phyloP scores from a whole-genome alignment of 139 green algal species.

The Eudorina sp. region DNA sequence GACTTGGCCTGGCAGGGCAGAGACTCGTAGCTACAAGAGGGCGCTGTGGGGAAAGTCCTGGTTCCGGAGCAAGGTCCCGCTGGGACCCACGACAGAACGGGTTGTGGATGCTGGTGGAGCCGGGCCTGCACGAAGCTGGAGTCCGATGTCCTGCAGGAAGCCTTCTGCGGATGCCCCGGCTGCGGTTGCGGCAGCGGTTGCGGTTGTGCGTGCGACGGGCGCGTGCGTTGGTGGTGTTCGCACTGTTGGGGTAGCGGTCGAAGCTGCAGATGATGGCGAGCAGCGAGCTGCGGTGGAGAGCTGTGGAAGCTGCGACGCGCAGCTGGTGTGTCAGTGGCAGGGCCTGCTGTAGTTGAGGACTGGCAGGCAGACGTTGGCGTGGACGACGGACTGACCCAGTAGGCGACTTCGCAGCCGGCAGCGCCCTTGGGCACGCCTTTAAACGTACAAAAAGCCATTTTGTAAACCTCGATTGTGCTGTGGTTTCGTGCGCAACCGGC shows the following conservation, averaged over 20 bases:
- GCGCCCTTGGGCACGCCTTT: background rate
- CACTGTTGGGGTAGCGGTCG: background rate
- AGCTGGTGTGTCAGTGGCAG: background rate
- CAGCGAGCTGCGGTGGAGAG: background rate
- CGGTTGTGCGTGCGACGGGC: background rate
- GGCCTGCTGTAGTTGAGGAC: background rate
- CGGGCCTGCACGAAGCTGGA: too few relatives aligned
- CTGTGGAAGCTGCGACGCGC: background rate
- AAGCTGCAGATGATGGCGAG: background rate
- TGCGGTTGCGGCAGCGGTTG: background rate
- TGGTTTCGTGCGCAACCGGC: too few relatives aligned
- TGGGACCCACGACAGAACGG: too few relatives aligned
- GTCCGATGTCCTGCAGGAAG: too few relatives aligned
- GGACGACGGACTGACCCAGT: background rate
- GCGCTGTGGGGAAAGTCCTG: too few relatives aligned
- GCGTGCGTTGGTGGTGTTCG: background rate
- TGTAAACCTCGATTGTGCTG: too few relatives aligned
- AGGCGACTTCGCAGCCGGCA: background rate
- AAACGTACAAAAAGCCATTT: background rate
- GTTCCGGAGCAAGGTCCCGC: too few relatives aligned
- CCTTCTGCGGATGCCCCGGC: background rate
- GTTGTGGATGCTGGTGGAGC: too few relatives aligned
- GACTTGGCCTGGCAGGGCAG: too few relatives aligned
- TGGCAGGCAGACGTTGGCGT: conserved; percentile 1
- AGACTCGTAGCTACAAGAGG: too few relatives aligned